Evolutionary conservation across 495 filamentous ascomycete species (phyloP), one percentile per base, ranked within the genome.

Genomic region (Hypomontagnella submonticulosa): DNA sequence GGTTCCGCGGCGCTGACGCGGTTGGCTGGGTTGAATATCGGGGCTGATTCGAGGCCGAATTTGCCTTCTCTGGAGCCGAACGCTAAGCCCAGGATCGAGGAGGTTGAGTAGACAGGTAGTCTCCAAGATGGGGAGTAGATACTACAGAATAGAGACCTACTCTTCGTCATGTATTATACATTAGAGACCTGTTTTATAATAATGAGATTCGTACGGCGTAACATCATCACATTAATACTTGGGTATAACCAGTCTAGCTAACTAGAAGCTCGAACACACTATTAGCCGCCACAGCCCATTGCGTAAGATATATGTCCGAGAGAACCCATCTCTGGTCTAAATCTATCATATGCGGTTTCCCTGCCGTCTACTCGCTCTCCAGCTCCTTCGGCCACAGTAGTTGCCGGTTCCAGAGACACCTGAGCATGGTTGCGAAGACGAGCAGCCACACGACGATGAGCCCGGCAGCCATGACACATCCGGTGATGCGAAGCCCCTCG

Each of bases 401-500:
- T 63, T 92, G 82, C 61, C 80, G 85, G 41, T 78, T 67, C 52
- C 83, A 71, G 34, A 96, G 80, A 15, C 90, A 89, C 0, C 85
- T 75, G 50, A 92, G 56, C 91, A 93, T 93, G 77, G 83, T 85
- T 10, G 68, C 76, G 53, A 89, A 86, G 18, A 96, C 89, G 57
- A 89, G 80, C 10, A 86, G 67, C 85, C 91, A 95, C 50, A 88
- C 84, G n/a, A 87, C 16, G 8, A 93, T 72, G 3, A 94, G 71
- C 1, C 85, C 78, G 13, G 77, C 74, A 0, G 87, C 83, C 74
- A 92, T 80, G 10, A 83, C 88, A 61, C 87, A 90, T 0, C 89
- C 92, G 20, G 90, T 71, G 11, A 92, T 85, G 23, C 86, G 72
- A 34, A 96, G 88, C 1, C 84, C 79, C 23, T 75, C 73, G 64